Evolutionary conservation across 768 basidiomycete species (phyloP).

Genomic region (Hygrophorus russula): DNA sequence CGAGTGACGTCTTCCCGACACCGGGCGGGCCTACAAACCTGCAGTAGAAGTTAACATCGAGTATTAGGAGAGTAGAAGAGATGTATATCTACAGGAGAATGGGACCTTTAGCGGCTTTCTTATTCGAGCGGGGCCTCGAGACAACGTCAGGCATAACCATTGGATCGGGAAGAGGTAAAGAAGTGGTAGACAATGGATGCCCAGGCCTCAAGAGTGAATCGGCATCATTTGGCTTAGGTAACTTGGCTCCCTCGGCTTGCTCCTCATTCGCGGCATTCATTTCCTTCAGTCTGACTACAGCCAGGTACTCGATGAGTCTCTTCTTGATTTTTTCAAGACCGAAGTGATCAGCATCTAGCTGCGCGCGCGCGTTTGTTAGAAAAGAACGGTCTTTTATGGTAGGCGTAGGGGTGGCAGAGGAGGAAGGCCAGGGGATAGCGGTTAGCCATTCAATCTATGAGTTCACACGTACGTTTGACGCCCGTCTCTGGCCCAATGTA

Average conservation of each 20-base stretch:
- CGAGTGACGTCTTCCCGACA: slow-evolving; percentile 85
- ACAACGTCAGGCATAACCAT: background rate
- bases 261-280: slow-evolving; percentile 28
- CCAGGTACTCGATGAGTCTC: slow-evolving; percentile 83
- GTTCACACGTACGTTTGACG: background rate
- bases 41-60: slow-evolving; percentile 3
- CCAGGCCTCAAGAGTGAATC: background rate
- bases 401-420: slow-evolving; percentile 12
- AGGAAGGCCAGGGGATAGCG: slow-evolving; percentile 71
- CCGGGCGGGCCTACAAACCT: slow-evolving; percentile 89
- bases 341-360: slow-evolving; percentile 85
- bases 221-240: slow-evolving; percentile 6
- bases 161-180: background rate
- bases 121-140: slow-evolving; percentile 3
- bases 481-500: background rate
- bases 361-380: slow-evolving; percentile 57
- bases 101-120: slow-evolving; percentile 53
- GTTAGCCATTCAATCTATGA: slow-evolving; percentile 85
- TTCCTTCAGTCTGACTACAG: slow-evolving; percentile 61
- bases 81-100: slow-evolving; percentile 52
- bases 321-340: slow-evolving; percentile 91
- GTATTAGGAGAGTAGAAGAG: background rate
- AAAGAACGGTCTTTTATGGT: slow-evolving; percentile 35
- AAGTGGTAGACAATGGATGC: no score
- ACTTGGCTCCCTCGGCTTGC: background rate